Base-by-base conservation (phyloP, 352 stramenopile genomes). In the Globisporangium paroecandrum region DNA sequence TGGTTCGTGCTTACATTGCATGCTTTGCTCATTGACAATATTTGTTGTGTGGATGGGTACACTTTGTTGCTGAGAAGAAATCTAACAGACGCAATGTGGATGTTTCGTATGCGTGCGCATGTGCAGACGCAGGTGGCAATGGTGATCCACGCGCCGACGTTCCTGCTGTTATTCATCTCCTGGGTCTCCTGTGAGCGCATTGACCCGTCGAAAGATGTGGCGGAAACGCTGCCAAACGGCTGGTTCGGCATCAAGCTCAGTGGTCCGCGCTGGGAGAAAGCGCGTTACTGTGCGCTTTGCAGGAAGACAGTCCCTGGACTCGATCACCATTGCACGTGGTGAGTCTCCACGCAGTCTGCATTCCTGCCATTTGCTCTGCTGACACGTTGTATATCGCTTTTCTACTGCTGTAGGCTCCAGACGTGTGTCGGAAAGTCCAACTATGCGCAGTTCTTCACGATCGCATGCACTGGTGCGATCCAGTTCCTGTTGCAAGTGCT, bases 291-390 rank as follows among this genome's bases (percentile, higher is more conserved):
- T 25, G 82, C 86, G 3, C 62, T 94, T 15, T 96, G 88, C 65
- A 78, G 81, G 53, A 96, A 96, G 70, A 71, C 79, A 0, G 79
- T 94, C 13, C 88, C 88, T 1, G 88, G 88, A 4, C 71, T 96
- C 7, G 88, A 96, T 49, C 88, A 96, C 73, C 88, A 96, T 65
- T 96, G 88, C 77, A 96, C 88, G 12, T 96, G 88, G 82, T 89
- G 62, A 22, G 65, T 53, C 58, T 34, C 27, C 15, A 10, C 4
- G 3, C 24, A 27, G 6, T 10, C 25, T 34, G 36, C 2, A n/a
- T 29, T 38, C 54, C 38, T 65, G 13, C 25, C 51, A 58, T 38
- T 49, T 24, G 53, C 53, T 15, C 54, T 8, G 8, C 18, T 59
- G 32, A 58, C 51, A 5, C 10, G 13, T 10, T 58, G 7, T 1